phyloP scores from a whole-genome alignment of 192 early-diverging fungal genomes.

The Funneliformis geosporum region DNA sequence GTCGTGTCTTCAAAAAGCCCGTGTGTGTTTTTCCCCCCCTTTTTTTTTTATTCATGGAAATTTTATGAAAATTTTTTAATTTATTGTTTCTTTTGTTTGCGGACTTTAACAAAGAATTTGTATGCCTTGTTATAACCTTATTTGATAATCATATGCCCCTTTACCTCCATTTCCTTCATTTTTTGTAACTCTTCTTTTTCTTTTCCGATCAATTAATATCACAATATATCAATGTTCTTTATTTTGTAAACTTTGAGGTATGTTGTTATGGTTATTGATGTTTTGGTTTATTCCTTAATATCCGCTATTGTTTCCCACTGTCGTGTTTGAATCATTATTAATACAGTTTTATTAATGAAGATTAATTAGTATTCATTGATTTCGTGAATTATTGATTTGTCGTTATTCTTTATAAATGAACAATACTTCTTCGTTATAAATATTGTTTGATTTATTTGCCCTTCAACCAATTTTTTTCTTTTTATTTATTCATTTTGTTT shows the following conservation, averaged over 20 bases:
- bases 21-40: background rate
- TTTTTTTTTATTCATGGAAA: slow-evolving; percentile 1
- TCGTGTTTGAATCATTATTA: background rate
- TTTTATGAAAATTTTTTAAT: background rate
- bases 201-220: background rate
- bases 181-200: background rate
- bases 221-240: background rate
- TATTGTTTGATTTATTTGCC: background rate
- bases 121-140: background rate
- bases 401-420: background rate
- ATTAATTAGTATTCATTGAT: background rate
- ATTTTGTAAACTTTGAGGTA: background rate
- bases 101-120: background rate
- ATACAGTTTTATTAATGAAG: background rate
- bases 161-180: background rate
- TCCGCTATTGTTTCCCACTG: background rate
- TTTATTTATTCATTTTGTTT: background rate
- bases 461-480: background rate
- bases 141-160: background rate
- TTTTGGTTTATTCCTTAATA: background rate
- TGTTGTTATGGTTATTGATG: background rate
- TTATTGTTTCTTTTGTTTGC: slow-evolving; percentile 5
- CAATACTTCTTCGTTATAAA: background rate
- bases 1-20: background rate
- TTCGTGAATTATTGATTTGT: background rate